Base-by-base conservation (phyloP, 2,329 filamentous ascomycete genomes). In the Colletotrichum somersetense region DNA sequence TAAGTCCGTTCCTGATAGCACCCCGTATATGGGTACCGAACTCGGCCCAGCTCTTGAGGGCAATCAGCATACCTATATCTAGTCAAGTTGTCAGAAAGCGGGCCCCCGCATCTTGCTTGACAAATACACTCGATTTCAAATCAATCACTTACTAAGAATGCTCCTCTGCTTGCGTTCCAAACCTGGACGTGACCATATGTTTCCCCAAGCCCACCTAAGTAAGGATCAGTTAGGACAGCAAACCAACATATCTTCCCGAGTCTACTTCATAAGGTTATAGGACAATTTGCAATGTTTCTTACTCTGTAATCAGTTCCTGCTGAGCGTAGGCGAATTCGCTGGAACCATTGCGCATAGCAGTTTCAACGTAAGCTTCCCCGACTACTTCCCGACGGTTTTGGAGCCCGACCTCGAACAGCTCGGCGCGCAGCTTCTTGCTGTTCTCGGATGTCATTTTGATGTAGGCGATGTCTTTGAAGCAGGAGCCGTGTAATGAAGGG, bases 291-390 rank as follows among this genome's bases (percentile, higher is more conserved):
- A 8, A 38, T 26, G 56, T 55, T 57, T 42, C 73, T 46, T 62
- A 87, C 81, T 91, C 89, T 0, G 89, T 91, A 1, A 91, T 87
- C 26, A 91, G 83, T 74, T 91, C 86, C 79, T 92, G 90, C 74
- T 88, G 86, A 0, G 89, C 85, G 57, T 83, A 82, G 1, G 88
- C 83, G 77, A 91, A 92, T 8, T 88, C 85, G 11, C 85, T 86
- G 0, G 86, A 84, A 1, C 86, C 87, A 66, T 86, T 87, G 8
- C 81, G 80, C 26, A 91, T 81, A 1, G 89, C 85, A 7, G 80
- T 80, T 75, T 90, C 84, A 71, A 92, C 89, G 75, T 91, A 90
- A 65, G 83, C 83, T 53, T 89, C 81, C 12, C 90, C 89, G 8
- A 89, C 86, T 4, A 92, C 90, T 71, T 85, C 83, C 62, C 86